Evolutionary conservation across 306 rosid species (phyloP), one percentile per base, ranked within the genome.

Genomic region (Dicorynia guianensis): DNA sequence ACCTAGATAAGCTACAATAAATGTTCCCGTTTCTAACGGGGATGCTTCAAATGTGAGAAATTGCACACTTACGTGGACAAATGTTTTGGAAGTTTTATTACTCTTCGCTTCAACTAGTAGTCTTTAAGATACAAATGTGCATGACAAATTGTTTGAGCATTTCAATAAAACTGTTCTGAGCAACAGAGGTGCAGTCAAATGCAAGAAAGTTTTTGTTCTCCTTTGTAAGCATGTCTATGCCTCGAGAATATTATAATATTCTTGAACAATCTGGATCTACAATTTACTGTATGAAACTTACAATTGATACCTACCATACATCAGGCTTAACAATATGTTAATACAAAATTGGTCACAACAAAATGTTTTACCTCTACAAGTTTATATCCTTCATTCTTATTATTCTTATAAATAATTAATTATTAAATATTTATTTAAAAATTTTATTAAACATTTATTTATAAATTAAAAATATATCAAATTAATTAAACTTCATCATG

Each of bases 11-110:
- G 83, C 92, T 95, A 47, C 88, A 90, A 65, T 72, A 59, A 71
- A 68, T 83, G 76, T 79, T 95, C 58, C 99, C 99, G 35, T 92
- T 90, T 76, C 87, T 95, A 17, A 69, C 72, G 60, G 91, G 87
- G 56, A 57, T 87, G 74, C 86, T 95, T 66, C 34, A 81, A 83
- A 82, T 76, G 99, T 95, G 80, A 88, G 89, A 53, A 78, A 11
- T 69, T 68, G 48, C 76, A 47, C 74, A 56, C 58, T 33, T 71
- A n/a, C 30, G 17, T 11, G 35, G 13, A 61, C 12, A 76, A 76
- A 74, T 74, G 35, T 58, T 53, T 10, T 63, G 74, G 66, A 74
- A 46, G 30, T 84, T 67, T n/a, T 47, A 49, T 74, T 39, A 55
- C 54, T 62, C 64, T 15, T 40, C 20, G 40, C 46, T 35, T 55